Evolutionary conservation across 2,329 filamentous ascomycete species (phyloP), one percentile per base, ranked within the genome.

Genomic region (Neoarthrinium moseri): DNA sequence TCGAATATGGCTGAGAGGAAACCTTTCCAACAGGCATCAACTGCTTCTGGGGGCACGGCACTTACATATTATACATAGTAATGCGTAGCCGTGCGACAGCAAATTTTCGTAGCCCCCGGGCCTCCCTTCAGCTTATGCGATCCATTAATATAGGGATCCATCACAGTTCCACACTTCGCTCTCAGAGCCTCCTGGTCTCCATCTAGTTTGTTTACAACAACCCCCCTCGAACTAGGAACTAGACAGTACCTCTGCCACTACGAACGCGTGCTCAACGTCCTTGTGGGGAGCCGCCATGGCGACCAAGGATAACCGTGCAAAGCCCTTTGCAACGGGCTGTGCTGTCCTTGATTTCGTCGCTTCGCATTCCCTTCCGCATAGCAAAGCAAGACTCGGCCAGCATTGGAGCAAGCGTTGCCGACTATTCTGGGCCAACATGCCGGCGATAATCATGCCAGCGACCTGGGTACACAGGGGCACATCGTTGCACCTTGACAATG

Each of bases 171-270:
- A 43, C 39, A 32, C 23, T n/a, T 18, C 18, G 39, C 23, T 24
- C 23, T 29, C 29, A 43, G 18, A 24, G 21, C 26, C 39, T 43
- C 39, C 39, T 32, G 39, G 18, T 43, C 39, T 33, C 29, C 39
- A 34, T 43, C 39, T 32, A 32, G 39, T 43, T 43, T 43, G 39
- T 43, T 43, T 43, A 30, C 27, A 15, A 32, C 20, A 26, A 29
- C 37, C 30, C 15, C 18, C 18, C 17, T 21, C 27, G 18, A 43
- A 29, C 29, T 43, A 33, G 39, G 18, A 43, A 29, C 29, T 43
- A 33, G 39, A 22, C 26, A 24, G n/a, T 17, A n/a, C 26, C 33
- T 30, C 39, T 18, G 39, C 18, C 21, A 26, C 30, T 43, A 34
- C 27, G 39, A 43, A 20, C 26, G 22, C 37, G 17, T 27, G 13